These are phyloP conservation scores for Pseudopediastrum boryanum DNA, from an alignment of 139 green algal genomes.

Conservation along the genomic window DNA sequence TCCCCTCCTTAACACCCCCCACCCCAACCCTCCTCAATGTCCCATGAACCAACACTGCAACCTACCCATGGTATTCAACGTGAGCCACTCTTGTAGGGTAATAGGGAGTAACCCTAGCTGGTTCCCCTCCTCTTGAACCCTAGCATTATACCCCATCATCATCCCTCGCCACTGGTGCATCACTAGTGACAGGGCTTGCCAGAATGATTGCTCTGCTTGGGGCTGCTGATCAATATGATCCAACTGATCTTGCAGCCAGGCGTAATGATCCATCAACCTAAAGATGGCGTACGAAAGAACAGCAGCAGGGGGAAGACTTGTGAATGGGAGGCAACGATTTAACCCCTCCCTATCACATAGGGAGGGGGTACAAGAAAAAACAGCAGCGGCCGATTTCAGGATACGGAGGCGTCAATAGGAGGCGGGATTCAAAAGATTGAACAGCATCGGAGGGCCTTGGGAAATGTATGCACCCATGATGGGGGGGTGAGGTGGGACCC, in stretches of 20 bases:
- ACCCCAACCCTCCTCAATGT: neutral
- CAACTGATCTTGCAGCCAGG: conserved; percentile 40
- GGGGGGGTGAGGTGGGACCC: too few species aligned
- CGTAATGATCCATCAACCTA: conserved; percentile 57
- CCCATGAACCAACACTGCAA: neutral
- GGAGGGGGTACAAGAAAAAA: neutral
- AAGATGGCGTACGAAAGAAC: neutral
- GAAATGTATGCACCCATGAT: too few species aligned
- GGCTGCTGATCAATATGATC: neutral
- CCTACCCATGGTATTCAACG: conserved; percentile 36
- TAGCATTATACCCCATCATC: conserved; percentile 48
- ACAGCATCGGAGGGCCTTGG: too few species aligned
- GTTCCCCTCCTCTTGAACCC: neutral
- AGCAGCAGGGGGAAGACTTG: too few species aligned
- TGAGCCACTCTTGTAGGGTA: conserved; percentile 8
- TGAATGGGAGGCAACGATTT: neutral
- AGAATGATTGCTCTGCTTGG: conserved; percentile 43
- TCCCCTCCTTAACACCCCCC: too few species aligned
- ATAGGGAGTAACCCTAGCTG: conserved; percentile 10
- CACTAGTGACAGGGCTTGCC: conserved; percentile 43
- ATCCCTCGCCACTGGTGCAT: conserved; percentile 58
- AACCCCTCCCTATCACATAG: neutral
- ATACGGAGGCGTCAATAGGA: neutral
- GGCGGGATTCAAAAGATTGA: neutral
- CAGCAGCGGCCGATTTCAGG: neutral